Evolutionary conservation across 495 filamentous ascomycete species (phyloP).

Genomic region (Neurospora hispaniola): DNA sequence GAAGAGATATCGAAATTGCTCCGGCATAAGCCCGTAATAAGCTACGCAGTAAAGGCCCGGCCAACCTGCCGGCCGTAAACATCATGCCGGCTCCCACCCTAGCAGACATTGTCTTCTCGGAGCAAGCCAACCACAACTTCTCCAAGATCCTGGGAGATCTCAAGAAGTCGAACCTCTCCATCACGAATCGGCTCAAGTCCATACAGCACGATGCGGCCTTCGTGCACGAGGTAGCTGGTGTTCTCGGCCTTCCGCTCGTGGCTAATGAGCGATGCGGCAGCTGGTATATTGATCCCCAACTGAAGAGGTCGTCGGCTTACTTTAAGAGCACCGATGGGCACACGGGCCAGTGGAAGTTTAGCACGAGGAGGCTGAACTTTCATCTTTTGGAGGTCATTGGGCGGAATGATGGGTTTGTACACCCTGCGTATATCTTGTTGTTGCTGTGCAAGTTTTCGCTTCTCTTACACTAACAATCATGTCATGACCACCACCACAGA

Average conservation of each 20-base stretch:
- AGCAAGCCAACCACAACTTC: constrained; percentile 43
- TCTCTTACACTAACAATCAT: not conserved
- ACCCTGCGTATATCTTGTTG: not conserved
- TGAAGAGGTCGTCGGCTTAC: constrained; percentile 63
- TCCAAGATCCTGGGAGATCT: constrained; percentile 46
- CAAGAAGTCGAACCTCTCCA: constrained; percentile 63
- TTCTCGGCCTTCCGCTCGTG: constrained; percentile 61
- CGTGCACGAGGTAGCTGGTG: constrained; percentile 42
- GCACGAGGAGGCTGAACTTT: constrained; percentile 70
- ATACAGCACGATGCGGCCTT: constrained; percentile 61
- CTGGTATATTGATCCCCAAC: constrained; percentile 74
- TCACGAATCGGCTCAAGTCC: constrained; percentile 67
- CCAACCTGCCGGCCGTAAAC: not conserved
- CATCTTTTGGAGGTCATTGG: constrained; percentile 58
- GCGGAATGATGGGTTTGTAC: constrained; percentile 50
- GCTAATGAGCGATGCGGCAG: constrained; percentile 91
- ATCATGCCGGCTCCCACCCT: constrained; percentile 17
- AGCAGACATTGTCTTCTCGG: constrained; percentile 38
- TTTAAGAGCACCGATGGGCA: constrained; percentile 99
- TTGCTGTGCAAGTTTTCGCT: not conserved
- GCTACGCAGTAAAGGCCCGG: not conserved
- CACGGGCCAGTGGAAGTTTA: constrained; percentile 80
- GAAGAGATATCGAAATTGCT: not conserved
- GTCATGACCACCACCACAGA: constrained; percentile 36
- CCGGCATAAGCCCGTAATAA: not conserved